phyloP scores from a whole-genome alignment of 2,329 filamentous ascomycete species.

The Exserohilum rostratum region DNA sequence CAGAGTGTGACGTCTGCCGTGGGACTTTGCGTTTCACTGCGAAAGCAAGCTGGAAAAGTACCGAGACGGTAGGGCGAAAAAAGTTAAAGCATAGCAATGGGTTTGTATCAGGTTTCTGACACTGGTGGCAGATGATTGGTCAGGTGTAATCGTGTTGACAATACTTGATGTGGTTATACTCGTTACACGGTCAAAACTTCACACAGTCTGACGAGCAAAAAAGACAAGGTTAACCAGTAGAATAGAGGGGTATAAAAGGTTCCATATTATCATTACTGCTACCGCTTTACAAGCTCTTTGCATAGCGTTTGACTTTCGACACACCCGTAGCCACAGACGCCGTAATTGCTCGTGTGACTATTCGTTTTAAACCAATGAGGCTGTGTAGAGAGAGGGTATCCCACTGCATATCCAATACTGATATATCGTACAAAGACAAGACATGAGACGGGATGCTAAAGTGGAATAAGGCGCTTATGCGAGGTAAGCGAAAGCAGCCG shows the following conservation, averaged over 20 bases:
- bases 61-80: no score
- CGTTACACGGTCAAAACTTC: no score
- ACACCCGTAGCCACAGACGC: conserved; percentile 1
- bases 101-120: neutral
- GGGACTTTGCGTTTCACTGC: neutral
- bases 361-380: conserved; percentile 21
- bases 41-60: neutral
- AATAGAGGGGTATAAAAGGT: neutral
- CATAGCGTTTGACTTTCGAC: conserved; percentile 20
- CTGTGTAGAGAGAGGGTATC: conserved; percentile 4
- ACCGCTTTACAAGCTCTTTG: conserved; percentile 32
- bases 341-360: conserved; percentile 15
- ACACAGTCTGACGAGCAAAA: no score
- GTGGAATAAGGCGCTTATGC: conserved; percentile 33
- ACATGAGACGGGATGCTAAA: no score
- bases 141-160: neutral
- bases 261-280: conserved; percentile 22
- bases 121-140: neutral
- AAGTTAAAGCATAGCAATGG: neutral
- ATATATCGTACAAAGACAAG: conserved; percentile 19
- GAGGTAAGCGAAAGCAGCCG: conserved; percentile 51
- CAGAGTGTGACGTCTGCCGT: neutral
- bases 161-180: no score
- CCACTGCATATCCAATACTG: conserved; percentile 26
- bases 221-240: neutral